Evolutionary conservation across 257 asterid species (phyloP).

Genomic region (Misopates orontium): DNA sequence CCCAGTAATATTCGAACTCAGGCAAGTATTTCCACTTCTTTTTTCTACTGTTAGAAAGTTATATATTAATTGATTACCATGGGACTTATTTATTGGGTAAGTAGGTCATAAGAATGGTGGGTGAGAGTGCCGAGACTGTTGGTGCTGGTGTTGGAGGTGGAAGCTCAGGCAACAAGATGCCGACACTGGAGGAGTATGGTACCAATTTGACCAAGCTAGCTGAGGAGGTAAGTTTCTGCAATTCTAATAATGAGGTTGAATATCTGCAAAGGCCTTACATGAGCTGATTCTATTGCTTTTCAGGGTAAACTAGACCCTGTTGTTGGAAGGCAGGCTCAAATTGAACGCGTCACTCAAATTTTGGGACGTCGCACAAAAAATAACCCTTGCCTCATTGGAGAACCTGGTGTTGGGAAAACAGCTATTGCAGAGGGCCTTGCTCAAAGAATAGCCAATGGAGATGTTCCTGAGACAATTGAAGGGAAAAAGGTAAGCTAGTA

Average conservation of each 20-base stretch:
- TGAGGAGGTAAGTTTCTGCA: conserved; percentile 67
- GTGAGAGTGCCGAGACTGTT: conserved; percentile 75
- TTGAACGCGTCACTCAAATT: conserved; percentile 97
- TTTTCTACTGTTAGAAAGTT: not conserved
- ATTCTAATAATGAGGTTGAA: conserved; percentile 8
- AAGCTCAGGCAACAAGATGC: conserved; percentile 73
- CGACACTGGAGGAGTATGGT: conserved; percentile 77
- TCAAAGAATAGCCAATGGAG: conserved; percentile 91
- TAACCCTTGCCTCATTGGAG: conserved; percentile 98
- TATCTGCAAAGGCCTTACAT: conserved; percentile 9
- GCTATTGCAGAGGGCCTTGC: conserved; percentile 99
- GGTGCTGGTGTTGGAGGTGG: conserved; percentile 88
- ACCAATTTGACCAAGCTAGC: conserved; percentile 77
- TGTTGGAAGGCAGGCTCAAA: conserved; percentile 87
- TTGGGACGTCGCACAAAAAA: conserved; percentile 95
- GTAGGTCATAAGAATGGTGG: conserved; percentile 80
- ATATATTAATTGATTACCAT: conserved; percentile 16
- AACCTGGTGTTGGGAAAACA: conserved; percentile 99
- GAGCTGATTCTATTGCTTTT: conserved; percentile 27
- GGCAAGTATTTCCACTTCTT: conserved; percentile 39
- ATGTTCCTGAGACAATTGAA: conserved; percentile 95
- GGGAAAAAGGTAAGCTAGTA: conserved; percentile 76
- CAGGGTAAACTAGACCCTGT: conserved; percentile 99
- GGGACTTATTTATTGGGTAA: conserved; percentile 20
- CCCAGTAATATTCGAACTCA: conserved; percentile 89